Evolutionary conservation across 176 grass and related monocot genomes (phyloP).

Genomic region (Triticum timopheevii): DNA sequence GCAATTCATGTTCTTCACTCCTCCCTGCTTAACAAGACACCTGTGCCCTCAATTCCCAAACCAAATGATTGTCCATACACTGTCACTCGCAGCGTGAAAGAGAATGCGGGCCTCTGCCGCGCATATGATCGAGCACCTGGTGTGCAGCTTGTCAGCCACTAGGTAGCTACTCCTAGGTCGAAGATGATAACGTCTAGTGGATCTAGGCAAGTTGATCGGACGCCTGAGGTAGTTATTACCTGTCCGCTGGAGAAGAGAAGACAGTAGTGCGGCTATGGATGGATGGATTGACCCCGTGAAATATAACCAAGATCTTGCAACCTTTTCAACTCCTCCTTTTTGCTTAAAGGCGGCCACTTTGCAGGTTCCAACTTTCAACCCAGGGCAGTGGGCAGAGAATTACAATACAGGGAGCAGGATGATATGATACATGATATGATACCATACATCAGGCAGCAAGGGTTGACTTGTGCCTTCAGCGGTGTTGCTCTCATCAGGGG

Average conservation of each 20-base stretch:
- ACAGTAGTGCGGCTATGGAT: neutral
- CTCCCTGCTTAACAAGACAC: neutral
- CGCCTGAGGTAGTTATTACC: slow-evolving; percentile 3
- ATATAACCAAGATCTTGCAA: slow-evolving; percentile 24
- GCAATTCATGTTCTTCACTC: slow-evolving; percentile 15
- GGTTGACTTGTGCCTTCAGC: neutral
- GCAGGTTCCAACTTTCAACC: slow-evolving; percentile 26
- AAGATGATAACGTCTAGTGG: slow-evolving; percentile 20
- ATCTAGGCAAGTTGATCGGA: slow-evolving; percentile 7
- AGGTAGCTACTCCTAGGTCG: neutral
- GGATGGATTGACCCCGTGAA: slow-evolving; percentile 2
- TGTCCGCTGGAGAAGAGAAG: neutral
- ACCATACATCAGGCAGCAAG: neutral
- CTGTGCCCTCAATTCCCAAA: neutral
- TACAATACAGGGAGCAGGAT: neutral
- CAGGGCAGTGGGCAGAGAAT: neutral
- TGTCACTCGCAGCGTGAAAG: neutral
- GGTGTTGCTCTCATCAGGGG: neutral
- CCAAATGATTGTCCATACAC: neutral
- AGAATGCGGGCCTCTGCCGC: neutral
- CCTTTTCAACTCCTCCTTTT: slow-evolving; percentile 6
- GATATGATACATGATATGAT: neutral
- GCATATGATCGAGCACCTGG: slow-evolving; percentile 24
- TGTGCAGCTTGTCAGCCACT: neutral
- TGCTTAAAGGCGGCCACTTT: slow-evolving; percentile 19